Conservation (phyloP, 1,139 yeast species). For the Diutina scorzettiae region DNA sequence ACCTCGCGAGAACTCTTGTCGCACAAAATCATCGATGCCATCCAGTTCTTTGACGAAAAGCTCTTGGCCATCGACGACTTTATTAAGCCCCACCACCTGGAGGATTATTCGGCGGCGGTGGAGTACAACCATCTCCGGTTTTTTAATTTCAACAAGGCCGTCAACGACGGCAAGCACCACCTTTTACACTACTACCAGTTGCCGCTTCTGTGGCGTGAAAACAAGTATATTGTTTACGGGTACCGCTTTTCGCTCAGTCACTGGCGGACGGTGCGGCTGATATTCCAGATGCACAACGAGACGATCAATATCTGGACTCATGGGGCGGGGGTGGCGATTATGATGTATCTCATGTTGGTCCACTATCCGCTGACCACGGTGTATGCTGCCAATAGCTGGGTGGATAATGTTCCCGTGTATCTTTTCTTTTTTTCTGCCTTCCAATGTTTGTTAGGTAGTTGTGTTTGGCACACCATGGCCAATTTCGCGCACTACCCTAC, state of each 20-base stretch:
- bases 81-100: constrained; percentile 24
- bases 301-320: constrained; percentile 94
- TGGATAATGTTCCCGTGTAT: constrained; percentile 46
- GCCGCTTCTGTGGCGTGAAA: constrained; percentile 90
- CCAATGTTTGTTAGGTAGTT: constrained; percentile 66
- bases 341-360: constrained; percentile 43
- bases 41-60: constrained; percentile 46
- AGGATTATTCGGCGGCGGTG: constrained; percentile 17
- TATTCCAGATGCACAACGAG: constrained; percentile 70
- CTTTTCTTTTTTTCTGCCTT: constrained; percentile 62
- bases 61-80: constrained; percentile 38
- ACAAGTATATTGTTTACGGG: constrained; percentile 72
- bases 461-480: constrained; percentile 86
- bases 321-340: constrained; percentile 49
- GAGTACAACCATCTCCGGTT: constrained; percentile 22
- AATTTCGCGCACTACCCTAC: constrained; percentile 56
- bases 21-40: constrained; percentile 37
- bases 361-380: constrained; percentile 51
- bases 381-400: constrained; percentile 23
- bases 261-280: constrained; percentile 40
- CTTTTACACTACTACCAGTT: constrained; percentile 75
- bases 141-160: constrained; percentile 51
- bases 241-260: constrained; percentile 73
- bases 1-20: constrained; percentile 18
- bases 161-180: constrained; percentile 40